Conservation (phyloP, 2,329 filamentous ascomycete genomes). For the Fusarium albosuccineum region DNA sequence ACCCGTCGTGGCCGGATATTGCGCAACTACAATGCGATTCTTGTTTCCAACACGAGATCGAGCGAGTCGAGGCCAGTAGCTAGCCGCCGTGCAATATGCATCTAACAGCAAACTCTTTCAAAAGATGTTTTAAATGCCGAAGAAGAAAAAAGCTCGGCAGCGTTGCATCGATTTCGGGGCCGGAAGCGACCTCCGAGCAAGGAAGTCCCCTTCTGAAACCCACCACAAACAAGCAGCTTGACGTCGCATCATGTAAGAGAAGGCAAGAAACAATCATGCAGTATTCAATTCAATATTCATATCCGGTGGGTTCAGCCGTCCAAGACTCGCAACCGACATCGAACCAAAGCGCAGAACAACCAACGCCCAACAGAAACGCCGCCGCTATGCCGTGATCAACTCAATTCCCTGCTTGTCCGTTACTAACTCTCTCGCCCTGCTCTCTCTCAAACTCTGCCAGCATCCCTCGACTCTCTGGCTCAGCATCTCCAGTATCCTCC, state of each 20-base stretch:
- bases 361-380: constrained; percentile 37
- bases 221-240: not conserved
- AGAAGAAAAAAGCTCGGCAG: not conserved
- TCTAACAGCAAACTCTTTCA: constrained; percentile 15
- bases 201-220: constrained; percentile 1
- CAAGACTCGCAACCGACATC: constrained; percentile 2
- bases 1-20: constrained; percentile 12
- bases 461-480: constrained; percentile 47
- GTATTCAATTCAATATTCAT: not conserved
- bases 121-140: not conserved
- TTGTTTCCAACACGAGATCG: not conserved
- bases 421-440: constrained; percentile 27
- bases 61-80: not conserved
- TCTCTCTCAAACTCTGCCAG: constrained; percentile 46
- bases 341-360: not conserved
- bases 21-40: constrained; percentile 1
- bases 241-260: not conserved
- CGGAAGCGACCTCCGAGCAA: constrained; percentile 13
- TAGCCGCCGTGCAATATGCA: not conserved
- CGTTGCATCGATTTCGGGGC: constrained; percentile 25
- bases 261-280: not conserved
- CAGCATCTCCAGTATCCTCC: constrained; percentile 31
- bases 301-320: constrained; percentile 6
- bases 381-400: constrained; percentile 40
- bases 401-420: constrained; percentile 23